These are phyloP conservation scores for Euptelea pleiosperma DNA, from an alignment of 164 flowering plant species.

Conservation along the genomic window DNA sequence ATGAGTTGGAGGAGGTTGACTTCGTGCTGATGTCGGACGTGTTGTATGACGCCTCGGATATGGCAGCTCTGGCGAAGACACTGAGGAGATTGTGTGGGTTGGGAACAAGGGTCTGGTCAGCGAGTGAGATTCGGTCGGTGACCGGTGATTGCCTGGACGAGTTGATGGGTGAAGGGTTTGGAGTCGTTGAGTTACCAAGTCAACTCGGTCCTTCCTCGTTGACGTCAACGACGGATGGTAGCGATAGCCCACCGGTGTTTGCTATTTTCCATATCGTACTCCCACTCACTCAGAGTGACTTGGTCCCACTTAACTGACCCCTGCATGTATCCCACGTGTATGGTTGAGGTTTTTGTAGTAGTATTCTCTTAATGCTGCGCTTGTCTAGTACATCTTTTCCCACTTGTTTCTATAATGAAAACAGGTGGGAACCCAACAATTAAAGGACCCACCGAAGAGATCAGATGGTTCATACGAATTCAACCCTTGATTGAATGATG, in stretches of 20 bases:
- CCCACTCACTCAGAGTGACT: too few relatives aligned
- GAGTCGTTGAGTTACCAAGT: constrained; percentile 25
- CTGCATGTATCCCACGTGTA: too few relatives aligned
- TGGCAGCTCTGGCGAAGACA: constrained; percentile 32
- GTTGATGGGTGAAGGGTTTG: constrained; percentile 34
- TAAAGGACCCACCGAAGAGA: too few relatives aligned
- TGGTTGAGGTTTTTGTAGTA: too few relatives aligned
- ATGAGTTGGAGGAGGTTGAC: constrained; percentile 29
- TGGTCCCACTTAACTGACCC: too few relatives aligned
- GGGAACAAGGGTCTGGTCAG: constrained; percentile 31
- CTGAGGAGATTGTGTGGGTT: constrained; percentile 23
- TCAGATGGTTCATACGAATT: too few relatives aligned
- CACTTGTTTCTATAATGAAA: too few relatives aligned
- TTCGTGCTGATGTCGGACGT: constrained; percentile 45
- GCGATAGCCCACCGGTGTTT: constrained; percentile 3
- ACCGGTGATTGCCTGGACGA: constrained; percentile 27
- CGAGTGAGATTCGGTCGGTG: constrained; percentile 32
- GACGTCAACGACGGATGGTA: not conserved
- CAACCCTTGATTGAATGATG: too few relatives aligned
- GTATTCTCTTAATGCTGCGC: too few relatives aligned
- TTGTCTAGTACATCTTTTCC: too few relatives aligned
- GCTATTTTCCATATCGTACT: constrained; percentile 12
- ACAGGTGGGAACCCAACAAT: too few relatives aligned
- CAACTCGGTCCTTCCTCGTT: not conserved
- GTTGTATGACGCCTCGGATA: constrained; percentile 32